Percentiles rank a stretch among this genome's conserved stretches.
These are phyloP conservation scores for Porcisia deanei DNA, from an alignment of 208 protist species.

Conservation along the genomic window DNA sequence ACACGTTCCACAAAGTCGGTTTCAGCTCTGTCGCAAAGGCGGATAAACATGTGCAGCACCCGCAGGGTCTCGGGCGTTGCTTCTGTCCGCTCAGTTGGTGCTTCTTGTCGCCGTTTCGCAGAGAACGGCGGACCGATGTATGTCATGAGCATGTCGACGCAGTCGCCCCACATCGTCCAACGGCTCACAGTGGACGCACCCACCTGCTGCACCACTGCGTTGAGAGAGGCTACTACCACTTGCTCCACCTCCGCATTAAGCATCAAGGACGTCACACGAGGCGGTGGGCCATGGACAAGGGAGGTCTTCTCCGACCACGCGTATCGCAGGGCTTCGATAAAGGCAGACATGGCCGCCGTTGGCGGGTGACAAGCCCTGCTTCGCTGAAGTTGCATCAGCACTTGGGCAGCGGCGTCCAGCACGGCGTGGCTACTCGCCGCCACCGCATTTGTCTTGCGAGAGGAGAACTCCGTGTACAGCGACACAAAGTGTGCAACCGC, in stretches of 20 bases:
- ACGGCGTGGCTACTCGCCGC: background rate
- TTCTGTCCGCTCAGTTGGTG: background rate
- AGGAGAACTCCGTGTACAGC: slow-evolving; percentile 1
- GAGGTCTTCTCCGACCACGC: slow-evolving; percentile 5
- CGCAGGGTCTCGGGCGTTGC: slow-evolving; percentile 38
- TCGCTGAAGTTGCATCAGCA: slow-evolving; percentile 28
- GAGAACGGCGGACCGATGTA: slow-evolving; percentile 40
- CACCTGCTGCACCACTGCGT: slow-evolving; percentile 63
- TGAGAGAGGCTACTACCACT: slow-evolving; percentile 33
- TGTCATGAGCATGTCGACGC: slow-evolving; percentile 36
- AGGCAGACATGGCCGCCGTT: slow-evolving; percentile 26
- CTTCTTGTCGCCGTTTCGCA: background rate
- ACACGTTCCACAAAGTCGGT: slow-evolving; percentile 51
- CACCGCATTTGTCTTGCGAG: background rate
- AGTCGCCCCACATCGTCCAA: slow-evolving; percentile 67
- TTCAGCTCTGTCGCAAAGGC: slow-evolving; percentile 58
- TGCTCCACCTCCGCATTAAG: slow-evolving; percentile 5
- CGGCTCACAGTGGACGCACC: slow-evolving; percentile 38
- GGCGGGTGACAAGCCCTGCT: slow-evolving; percentile 9
- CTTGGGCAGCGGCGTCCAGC: slow-evolving; percentile 18
- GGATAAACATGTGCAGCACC: slow-evolving; percentile 47
- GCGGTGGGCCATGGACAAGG: background rate
- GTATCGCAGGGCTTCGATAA: slow-evolving; percentile 17
- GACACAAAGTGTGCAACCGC: slow-evolving; percentile 8
- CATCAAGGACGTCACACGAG: background rate